Conservation (phyloP, 768 basidiomycete species). For the Amanita rimosa region DNA sequence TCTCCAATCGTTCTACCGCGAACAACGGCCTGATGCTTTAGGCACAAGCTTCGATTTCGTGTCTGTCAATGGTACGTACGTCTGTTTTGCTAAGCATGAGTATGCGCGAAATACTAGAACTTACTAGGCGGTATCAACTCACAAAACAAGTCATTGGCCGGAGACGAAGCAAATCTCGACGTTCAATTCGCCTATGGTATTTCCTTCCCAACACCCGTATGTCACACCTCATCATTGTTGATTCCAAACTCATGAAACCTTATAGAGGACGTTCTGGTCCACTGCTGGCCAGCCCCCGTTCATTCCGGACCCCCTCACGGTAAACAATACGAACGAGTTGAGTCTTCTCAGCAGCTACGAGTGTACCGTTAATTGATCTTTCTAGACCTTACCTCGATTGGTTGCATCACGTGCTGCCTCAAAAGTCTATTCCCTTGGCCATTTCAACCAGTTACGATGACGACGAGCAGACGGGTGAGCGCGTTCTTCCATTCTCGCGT, state of each 20-base stretch:
- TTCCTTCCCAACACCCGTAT: conserved; percentile 42
- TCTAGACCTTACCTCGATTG: conserved; percentile 29
- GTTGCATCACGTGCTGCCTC: conserved; percentile 42
- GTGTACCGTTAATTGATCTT: conserved; percentile 1
- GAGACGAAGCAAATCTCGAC: conserved; percentile 53
- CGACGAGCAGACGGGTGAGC: conserved; percentile 50
- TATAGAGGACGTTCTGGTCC: conserved; percentile 39
- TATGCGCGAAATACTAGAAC: conserved; percentile 6
- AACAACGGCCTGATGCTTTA: conserved; percentile 33
- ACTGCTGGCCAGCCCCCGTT: conserved; percentile 55
- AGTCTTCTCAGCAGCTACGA: neutral
- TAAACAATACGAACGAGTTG: conserved; percentile 28
- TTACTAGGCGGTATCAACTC: conserved; percentile 43
- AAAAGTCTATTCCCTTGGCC: conserved; percentile 36
- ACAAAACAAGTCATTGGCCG: conserved; percentile 38
- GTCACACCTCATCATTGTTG: neutral
- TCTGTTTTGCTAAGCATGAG: neutral
- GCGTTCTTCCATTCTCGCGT: conserved; percentile 1
- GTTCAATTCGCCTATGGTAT: conserved; percentile 53
- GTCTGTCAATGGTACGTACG: conserved; percentile 43
- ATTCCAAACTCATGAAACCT: conserved; percentile 7
- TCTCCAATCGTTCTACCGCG: conserved; percentile 34
- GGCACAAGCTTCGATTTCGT: conserved; percentile 41
- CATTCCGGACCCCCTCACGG: conserved; percentile 29
- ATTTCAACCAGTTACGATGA: conserved; percentile 65